Conservation (phyloP, 202 grass and related monocot species). For the Carex sylvatica region DNA sequence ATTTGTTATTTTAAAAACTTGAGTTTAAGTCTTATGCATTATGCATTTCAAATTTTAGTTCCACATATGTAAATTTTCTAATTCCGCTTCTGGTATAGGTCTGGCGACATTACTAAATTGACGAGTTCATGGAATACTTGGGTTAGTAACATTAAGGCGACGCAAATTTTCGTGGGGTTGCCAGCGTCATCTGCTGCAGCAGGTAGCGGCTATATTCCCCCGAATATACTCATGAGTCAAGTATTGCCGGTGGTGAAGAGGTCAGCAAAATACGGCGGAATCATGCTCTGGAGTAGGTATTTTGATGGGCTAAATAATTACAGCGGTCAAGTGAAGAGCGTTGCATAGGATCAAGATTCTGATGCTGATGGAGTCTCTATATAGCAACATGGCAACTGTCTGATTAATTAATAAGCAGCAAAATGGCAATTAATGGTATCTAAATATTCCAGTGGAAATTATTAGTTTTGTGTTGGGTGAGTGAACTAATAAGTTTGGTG, state of each 20-base stretch:
- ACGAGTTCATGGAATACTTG: constrained; percentile 50
- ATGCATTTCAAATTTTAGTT: too few relatives aligned
- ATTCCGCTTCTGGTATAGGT: constrained; percentile 8
- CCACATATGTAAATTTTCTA: too few relatives aligned
- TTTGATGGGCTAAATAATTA: constrained; percentile 43
- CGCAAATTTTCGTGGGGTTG: constrained; percentile 55
- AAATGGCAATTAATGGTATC: background rate
- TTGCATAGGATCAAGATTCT: background rate
- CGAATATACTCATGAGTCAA: constrained; percentile 27
- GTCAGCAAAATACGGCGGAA: constrained; percentile 44
- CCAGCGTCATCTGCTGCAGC: constrained; percentile 39
- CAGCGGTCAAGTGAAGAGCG: constrained; percentile 36
- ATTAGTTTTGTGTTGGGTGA: background rate
- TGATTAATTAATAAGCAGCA: background rate
- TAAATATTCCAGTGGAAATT: background rate
- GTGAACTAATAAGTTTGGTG: background rate
- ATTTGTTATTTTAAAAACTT: too few relatives aligned
- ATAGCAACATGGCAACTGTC: background rate
- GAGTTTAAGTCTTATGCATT: too few relatives aligned
- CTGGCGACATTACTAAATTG: constrained; percentile 38
- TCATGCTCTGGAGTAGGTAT: constrained; percentile 69
- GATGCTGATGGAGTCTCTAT: background rate
- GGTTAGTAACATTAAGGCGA: constrained; percentile 42
- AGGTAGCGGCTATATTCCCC: constrained; percentile 38
- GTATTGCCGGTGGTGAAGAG: constrained; percentile 42